Evolutionary conservation across 352 stramenopile species (phyloP).

Genomic region (Thraustochytrium sp.): DNA sequence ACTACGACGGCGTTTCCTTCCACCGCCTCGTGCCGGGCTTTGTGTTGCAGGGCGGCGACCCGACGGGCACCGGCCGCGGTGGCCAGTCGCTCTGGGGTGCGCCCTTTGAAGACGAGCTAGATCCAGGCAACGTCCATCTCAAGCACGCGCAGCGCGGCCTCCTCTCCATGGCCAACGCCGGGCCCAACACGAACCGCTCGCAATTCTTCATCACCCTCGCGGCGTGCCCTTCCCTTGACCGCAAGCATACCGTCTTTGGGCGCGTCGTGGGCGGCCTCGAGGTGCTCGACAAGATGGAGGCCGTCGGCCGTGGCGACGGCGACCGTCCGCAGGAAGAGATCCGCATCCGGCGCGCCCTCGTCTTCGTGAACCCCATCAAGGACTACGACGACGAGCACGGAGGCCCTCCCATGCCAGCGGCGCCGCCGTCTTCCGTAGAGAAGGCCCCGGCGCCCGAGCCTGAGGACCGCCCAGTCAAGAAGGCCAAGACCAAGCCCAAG

Average conservation of each 20-base stretch:
- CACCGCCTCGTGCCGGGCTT: constrained; percentile 91
- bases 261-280: constrained; percentile 77
- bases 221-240: constrained; percentile 91
- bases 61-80: constrained; percentile 81
- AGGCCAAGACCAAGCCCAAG: too few species aligned
- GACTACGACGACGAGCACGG: constrained; percentile 50
- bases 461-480: not conserved
- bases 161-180: constrained; percentile 94
- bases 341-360: constrained; percentile 64
- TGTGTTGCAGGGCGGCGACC: constrained; percentile 92
- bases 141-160: constrained; percentile 77
- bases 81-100: constrained; percentile 85
- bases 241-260: constrained; percentile 96
- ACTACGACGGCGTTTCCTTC: constrained; percentile 93
- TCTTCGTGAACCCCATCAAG: constrained; percentile 80
- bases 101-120: constrained; percentile 90
- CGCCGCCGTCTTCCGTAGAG: not conserved
- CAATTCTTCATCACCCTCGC: constrained; percentile 99
- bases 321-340: constrained; percentile 75
- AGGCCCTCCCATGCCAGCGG: not conserved
- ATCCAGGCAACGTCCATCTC: constrained; percentile 82
- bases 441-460: not conserved
- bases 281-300: constrained; percentile 92
- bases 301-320: constrained; percentile 79
- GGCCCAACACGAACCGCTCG: constrained; percentile 93